Evolutionary conservation across 805 yeast species (phyloP).

Genomic region (Vanderwaltozyma polyspora): DNA sequence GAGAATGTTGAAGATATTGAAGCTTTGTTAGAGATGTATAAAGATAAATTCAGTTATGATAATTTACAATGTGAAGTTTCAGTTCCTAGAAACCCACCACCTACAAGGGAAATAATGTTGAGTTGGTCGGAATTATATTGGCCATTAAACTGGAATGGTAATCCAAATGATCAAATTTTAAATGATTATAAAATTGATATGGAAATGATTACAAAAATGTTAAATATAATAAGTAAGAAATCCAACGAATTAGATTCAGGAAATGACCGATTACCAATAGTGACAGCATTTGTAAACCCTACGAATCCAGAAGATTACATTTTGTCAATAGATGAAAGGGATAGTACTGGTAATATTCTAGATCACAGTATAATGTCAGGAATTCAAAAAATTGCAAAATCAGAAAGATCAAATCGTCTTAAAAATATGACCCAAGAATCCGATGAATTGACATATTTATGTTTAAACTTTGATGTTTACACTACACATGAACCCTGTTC

Average conservation of each 20-base stretch:
- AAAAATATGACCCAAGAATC: slow-evolving; percentile 17
- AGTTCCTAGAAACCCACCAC: slow-evolving; percentile 58
- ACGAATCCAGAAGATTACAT: slow-evolving; percentile 28
- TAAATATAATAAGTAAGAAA: slow-evolving; percentile 19
- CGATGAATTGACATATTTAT: slow-evolving; percentile 40
- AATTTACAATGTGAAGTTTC: slow-evolving; percentile 13
- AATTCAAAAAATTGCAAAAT: slow-evolving; percentile 49
- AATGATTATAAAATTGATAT: slow-evolving; percentile 45
- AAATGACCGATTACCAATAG: slow-evolving; percentile 33
- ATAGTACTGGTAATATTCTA: slow-evolving; percentile 20
- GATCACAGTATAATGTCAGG: slow-evolving; percentile 70
- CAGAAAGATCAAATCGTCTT: slow-evolving; percentile 31
- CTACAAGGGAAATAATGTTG: slow-evolving; percentile 51
- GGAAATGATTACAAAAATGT: slow-evolving; percentile 28
- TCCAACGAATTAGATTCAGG: slow-evolving; percentile 11
- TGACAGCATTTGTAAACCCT: slow-evolving; percentile 57
- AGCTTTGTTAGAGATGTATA: slow-evolving; percentile 6
- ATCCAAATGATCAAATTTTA: slow-evolving; percentile 63
- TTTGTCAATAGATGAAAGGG: slow-evolving; percentile 32
- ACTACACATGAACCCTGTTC: slow-evolving; percentile 94
- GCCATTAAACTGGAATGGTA: slow-evolving; percentile 94
- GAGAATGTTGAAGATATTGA: slow-evolving; percentile 20
- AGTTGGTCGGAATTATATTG: slow-evolving; percentile 62
- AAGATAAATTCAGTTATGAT: slow-evolving; percentile 9
- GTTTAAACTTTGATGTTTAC: slow-evolving; percentile 66